Evolutionary conservation across 2,329 filamentous ascomycete genomes (phyloP), one percentile per base, ranked within the genome.

Genomic region (Aspergillus sp.): DNA sequence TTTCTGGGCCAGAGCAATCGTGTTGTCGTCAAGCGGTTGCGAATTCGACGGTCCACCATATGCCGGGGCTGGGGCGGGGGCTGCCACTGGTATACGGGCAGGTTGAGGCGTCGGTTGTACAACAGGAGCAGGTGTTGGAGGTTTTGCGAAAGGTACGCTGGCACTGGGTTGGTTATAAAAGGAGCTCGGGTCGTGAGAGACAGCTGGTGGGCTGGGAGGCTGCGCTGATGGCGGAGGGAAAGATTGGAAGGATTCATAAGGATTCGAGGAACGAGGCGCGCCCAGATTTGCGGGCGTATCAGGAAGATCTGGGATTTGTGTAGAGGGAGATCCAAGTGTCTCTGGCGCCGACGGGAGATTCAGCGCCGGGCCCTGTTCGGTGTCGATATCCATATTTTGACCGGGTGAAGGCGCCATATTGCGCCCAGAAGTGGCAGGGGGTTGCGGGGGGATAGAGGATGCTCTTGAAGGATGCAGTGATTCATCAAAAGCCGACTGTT

Each of bases 1-100:
- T 64, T 97, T 98, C 65, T 95, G 90, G 5, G 93, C 91, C 56
- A 83, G 79, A 31, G 81, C 73, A 31, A 96, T 85, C 0, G 85
- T 75, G 46, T 90, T 85, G 50, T 95, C 88, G 8, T 85, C 77
- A 5, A 74, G 56, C 5, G 59, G 56, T n/a, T 66, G 62, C 12
- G 61, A 47, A 30, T 48, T 51, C 8, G 46, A 40, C 8, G 46
- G 39, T 31, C 60, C 51, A 33, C 49, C 49, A 9, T 56, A 47
- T 29, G 43, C 30, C 5, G 55, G 46, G 4, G 53, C 45, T 27
- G 54, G 44, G 10, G 56, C 47, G 28, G 44, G 36, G 46, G 51
- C 37, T 34, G 54, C 40, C 45, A 43, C 42, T 58, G 61, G 48
- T 19, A 19, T 4, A 19, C 19, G 19, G 57, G 65, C 29, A 58